phyloP scores from a whole-genome alignment of 768 basidiomycete genomes.

The Suillus clintonianus region DNA sequence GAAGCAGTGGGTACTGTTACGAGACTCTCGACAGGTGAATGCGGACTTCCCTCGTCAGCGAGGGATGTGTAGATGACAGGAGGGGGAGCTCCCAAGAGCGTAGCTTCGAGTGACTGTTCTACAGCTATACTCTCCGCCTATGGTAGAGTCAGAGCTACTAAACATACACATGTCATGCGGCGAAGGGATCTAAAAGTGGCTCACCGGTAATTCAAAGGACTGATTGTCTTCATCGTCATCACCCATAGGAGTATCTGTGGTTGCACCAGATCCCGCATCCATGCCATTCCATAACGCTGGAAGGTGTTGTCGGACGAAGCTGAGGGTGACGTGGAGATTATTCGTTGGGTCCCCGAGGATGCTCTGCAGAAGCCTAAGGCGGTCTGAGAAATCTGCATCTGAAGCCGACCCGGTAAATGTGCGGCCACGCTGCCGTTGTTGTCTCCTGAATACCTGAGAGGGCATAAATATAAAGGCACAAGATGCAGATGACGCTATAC shows the following conservation, averaged over 20 bases:
- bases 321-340: conserved; percentile 43
- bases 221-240: conserved; percentile 21
- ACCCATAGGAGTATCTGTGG: conserved; percentile 26
- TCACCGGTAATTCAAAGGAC: conserved; percentile 24
- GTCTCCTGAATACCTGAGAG: conserved; percentile 26
- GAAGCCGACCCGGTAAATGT: conserved; percentile 20
- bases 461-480: conserved; percentile 30
- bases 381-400: conserved; percentile 31
- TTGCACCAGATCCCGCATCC: conserved; percentile 1
- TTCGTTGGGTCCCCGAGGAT: conserved; percentile 49
- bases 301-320: conserved; percentile 34
- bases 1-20: conserved; percentile 8
- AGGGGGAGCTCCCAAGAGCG: background rate
- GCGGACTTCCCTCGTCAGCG: background rate
- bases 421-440: conserved; percentile 18
- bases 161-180: conserved; percentile 20
- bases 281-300: conserved; percentile 30
- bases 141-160: conserved; percentile 33
- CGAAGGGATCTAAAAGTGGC: conserved; percentile 17
- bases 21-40: background rate
- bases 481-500: conserved; percentile 41
- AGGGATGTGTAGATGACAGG: background rate
- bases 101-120: background rate
- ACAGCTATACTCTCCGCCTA: conserved; percentile 8
- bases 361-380: conserved; percentile 47